Evolutionary conservation across 192 early-diverging fungal genomes (phyloP).

Genomic region (Dimargaris xerosporica): DNA sequence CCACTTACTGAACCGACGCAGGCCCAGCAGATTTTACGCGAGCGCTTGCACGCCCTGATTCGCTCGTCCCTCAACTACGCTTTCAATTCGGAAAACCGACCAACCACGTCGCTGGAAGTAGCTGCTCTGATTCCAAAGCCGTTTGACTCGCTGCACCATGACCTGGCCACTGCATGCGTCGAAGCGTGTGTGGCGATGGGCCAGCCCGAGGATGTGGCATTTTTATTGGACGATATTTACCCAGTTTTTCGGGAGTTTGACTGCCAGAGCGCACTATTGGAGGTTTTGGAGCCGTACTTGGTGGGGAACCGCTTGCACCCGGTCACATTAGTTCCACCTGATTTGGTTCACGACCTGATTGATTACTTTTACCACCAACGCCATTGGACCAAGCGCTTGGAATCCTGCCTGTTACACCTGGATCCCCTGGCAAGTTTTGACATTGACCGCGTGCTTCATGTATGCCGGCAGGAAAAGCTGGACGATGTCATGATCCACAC

Average conservation of each 20-base stretch:
- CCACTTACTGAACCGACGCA: not conserved
- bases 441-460: slow-evolving; percentile 8
- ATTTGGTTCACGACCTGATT: slow-evolving; percentile 6
- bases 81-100: not conserved
- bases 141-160: not conserved
- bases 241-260: not conserved
- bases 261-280: not conserved
- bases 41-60: not conserved
- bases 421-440: slow-evolving; percentile 9
- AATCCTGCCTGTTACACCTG: not conserved
- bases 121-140: not conserved
- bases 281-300: not conserved
- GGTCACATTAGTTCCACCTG: not conserved
- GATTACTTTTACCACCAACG: not conserved
- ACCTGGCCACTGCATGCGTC: slow-evolving; percentile 6
- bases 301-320: slow-evolving; percentile 5
- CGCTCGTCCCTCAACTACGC: not conserved
- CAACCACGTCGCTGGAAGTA: too few species aligned
- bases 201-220: not conserved
- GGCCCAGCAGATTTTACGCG: not conserved
- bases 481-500: slow-evolving; percentile 8
- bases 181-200: slow-evolving; percentile 11
- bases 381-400: not conserved
- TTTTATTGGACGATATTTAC: slow-evolving; percentile 5
- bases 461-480: not conserved